Evolutionary conservation across 2,329 filamentous ascomycete genomes (phyloP).

Genomic region (Moelleriella libera): DNA sequence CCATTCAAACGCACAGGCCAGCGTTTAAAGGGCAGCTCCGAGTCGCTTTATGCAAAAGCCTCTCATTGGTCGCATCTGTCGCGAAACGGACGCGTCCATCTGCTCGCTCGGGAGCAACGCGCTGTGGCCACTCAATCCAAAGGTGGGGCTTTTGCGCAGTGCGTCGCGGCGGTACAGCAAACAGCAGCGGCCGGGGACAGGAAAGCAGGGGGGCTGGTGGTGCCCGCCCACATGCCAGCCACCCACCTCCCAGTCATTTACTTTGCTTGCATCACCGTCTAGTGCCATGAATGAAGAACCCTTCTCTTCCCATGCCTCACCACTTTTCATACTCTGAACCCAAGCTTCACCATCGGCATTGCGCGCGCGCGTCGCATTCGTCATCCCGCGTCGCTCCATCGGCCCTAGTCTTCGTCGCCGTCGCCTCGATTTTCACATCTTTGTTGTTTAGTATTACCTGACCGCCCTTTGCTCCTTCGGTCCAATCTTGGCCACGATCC

Average conservation of each 20-base stretch:
- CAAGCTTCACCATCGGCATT: not conserved
- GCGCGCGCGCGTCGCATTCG: not conserved
- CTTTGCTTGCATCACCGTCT: constrained; percentile 6
- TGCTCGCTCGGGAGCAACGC: no score
- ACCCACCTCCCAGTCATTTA: constrained; percentile 9
- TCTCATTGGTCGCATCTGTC: constrained; percentile 8
- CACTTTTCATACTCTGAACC: not conserved
- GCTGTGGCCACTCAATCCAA: no score
- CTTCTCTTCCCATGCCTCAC: constrained; percentile 8
- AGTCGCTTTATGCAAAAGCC: no score
- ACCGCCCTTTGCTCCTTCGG: no score
- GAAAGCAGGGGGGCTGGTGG: constrained; percentile 8
- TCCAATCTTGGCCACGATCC: no score
- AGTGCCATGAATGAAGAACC: constrained; percentile 6
- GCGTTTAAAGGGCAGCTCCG: no score
- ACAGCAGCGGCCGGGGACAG: not conserved
- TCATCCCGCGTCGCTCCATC: not conserved
- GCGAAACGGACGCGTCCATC: constrained; percentile 16
- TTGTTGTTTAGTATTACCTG: constrained; percentile 1
- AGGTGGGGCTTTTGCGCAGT: not conserved
- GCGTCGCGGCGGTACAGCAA: not conserved
- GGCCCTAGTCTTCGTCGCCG: not conserved
- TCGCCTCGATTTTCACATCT: not conserved
- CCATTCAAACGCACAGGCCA: no score
- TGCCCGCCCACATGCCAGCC: constrained; percentile 5